Evolutionary conservation across 1,284 basidiomycete species (phyloP).

Genomic region (Cryptococcus hybrid): DNA sequence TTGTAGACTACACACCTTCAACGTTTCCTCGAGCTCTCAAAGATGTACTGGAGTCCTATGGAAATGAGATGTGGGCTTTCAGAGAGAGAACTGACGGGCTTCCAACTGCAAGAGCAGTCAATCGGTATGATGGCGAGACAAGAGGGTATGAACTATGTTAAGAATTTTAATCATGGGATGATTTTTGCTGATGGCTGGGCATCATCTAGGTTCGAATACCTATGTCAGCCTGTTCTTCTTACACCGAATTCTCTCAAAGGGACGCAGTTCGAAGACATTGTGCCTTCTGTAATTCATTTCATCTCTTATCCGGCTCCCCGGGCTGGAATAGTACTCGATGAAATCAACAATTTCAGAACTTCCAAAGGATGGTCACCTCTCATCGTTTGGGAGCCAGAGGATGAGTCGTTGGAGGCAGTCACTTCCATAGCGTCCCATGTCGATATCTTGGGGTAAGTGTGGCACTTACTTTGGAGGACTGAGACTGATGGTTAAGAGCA

Average conservation of each 20-base stretch:
- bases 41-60: slow-evolving; percentile 25
- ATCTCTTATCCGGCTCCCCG: slow-evolving; percentile 30
- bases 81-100: slow-evolving; percentile 31
- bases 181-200: neutral
- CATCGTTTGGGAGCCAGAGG: slow-evolving; percentile 43
- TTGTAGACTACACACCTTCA: slow-evolving; percentile 35
- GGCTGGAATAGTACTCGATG: slow-evolving; percentile 13
- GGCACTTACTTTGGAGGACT: neutral
- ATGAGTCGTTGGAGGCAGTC: slow-evolving; percentile 28
- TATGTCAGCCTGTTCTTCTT: slow-evolving; percentile 25
- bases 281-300: slow-evolving; percentile 33
- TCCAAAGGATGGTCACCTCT: slow-evolving; percentile 20
- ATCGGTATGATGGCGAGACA: slow-evolving; percentile 34
- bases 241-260: slow-evolving; percentile 22
- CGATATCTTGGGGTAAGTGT: slow-evolving; percentile 30
- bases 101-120: slow-evolving; percentile 36
- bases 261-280: slow-evolving; percentile 12
- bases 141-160: slow-evolving; percentile 27
- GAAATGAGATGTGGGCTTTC: slow-evolving; percentile 41
- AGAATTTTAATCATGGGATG: neutral
- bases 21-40: slow-evolving; percentile 27
- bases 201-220: slow-evolving; percentile 37
- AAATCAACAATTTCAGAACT: slow-evolving; percentile 18
- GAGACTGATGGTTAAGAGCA: slow-evolving; percentile 3
- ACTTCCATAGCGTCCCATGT: slow-evolving; percentile 15